phyloP scores from a whole-genome alignment of 352 stramenopile genomes.

The Globisporangium solare region DNA sequence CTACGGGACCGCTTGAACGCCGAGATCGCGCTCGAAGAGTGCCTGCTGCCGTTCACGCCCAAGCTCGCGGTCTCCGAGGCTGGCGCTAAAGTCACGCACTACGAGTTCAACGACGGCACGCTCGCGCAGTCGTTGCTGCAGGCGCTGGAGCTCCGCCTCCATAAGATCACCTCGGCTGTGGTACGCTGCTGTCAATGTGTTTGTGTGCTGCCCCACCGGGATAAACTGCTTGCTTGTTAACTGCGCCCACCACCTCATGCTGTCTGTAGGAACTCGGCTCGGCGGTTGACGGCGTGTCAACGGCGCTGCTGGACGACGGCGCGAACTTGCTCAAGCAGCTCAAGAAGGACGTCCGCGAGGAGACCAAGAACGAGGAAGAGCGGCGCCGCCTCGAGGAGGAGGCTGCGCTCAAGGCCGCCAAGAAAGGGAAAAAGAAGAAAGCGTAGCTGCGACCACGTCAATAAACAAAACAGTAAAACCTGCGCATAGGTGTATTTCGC shows the following conservation, averaged over 20 bases:
- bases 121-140: constrained; percentile 50
- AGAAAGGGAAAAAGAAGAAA: constrained; percentile 83
- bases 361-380: constrained; percentile 73
- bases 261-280: constrained; percentile 32
- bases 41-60: constrained; percentile 42
- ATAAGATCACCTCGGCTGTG: constrained; percentile 46
- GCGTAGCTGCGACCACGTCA: constrained; percentile 18
- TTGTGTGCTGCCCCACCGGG: too few relatives aligned
- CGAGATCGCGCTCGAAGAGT: constrained; percentile 61
- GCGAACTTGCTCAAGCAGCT: constrained; percentile 60
- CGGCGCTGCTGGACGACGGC: constrained; percentile 53
- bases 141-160: constrained; percentile 57
- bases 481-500: too few relatives aligned
- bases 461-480: constrained; percentile 3
- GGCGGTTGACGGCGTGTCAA: constrained; percentile 45
- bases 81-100: constrained; percentile 24
- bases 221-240: too few relatives aligned
- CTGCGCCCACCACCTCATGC: background rate
- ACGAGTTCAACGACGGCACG: constrained; percentile 49
- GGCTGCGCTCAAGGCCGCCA: constrained; percentile 63
- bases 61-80: constrained; percentile 19
- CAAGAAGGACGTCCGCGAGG: constrained; percentile 80
- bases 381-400: constrained; percentile 66
- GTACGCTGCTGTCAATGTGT: constrained; percentile 22
- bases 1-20: constrained; percentile 58